Evolutionary conservation across 768 basidiomycete species (phyloP), one percentile per base, ranked within the genome.

Genomic region (button mushroom (Agaricus bisporus)): DNA sequence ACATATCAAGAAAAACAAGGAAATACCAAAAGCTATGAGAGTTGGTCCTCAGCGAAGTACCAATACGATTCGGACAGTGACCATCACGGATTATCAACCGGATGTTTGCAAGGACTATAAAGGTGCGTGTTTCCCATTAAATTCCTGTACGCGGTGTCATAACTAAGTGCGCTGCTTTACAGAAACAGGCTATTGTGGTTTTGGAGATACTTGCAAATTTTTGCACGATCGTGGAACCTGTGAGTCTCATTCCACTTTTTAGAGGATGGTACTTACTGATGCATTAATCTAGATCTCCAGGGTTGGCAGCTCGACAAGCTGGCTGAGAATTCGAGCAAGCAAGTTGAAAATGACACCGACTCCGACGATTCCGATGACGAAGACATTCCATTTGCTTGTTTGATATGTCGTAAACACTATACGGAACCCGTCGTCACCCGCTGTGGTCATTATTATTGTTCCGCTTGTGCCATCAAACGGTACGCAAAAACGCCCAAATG

Each of bases 41-140:
- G 83, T 82, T 49, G 94, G 81, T 45, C 95, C 81, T 59, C 91
- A 88, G 68, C 76, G 85, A 67, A 85, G 70, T 65, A 83, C 71
- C 41, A 88, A 67, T 71, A 98, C 89, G 55, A 92, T 99, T 60
- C 81, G 93, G 52, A 95, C 91, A 2, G 95, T 95, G 43, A 98
- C 95, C 3, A 86, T 98, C 54, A 80, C 91, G 43, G 95, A 99
- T 74, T 99, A 98, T 70, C 95, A 99, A 68, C 95, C 95, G 2
- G 95, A 98, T 64, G 95, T 99, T 15, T 99, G 95, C 72, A 99
- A 99, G 69, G 95, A 98, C 69, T 99, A 99, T 71, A 98, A 97
- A 83, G 93, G 93, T 91, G 57, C 53, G 85, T 77, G 18, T 56
- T 44, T 37, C 46, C 35, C 44, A 29, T n/a, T n/a, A n/a, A n/a